These are phyloP conservation scores for Trifolium fragiferum DNA, from an alignment of 306 rosid species.

Conservation along the genomic window DNA sequence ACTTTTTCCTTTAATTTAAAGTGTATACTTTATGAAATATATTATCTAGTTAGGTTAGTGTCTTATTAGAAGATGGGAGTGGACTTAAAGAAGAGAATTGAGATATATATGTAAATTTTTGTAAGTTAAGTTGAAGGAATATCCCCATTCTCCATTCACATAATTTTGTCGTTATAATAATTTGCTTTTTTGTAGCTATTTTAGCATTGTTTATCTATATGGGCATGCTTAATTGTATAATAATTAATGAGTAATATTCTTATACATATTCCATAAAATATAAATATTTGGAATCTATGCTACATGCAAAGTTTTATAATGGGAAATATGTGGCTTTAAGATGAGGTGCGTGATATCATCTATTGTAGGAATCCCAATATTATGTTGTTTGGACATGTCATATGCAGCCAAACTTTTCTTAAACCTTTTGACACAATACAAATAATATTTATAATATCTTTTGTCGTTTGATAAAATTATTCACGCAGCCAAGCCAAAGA, in stretches of 20 bases:
- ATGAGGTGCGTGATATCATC: conserved; percentile 4
- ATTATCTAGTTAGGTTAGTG: conserved; percentile 40
- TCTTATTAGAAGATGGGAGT: conserved; percentile 33
- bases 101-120: neutral
- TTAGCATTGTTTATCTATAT: conserved; percentile 8
- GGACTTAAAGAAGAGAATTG: neutral
- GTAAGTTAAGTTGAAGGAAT: conserved; percentile 41
- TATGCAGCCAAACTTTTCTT: conserved; percentile 42
- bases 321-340: neutral
- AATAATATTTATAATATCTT: neutral
- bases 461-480: conserved; percentile 33
- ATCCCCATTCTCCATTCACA: conserved; percentile 27
- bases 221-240: conserved; percentile 1
- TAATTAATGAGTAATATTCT: neutral
- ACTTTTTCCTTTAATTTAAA: neutral
- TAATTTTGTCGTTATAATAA: conserved; percentile 25
- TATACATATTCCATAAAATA: conserved; percentile 10
- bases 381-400: conserved; percentile 43
- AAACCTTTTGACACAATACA: conserved; percentile 29
- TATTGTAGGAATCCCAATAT: conserved; percentile 46
- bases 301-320: neutral
- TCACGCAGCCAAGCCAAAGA: conserved; percentile 27
- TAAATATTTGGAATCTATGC: conserved; percentile 14
- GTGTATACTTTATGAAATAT: conserved; percentile 14
- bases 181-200: conserved; percentile 32